Conservation (phyloP, 805 yeast species). For the Nakazawaea anatomiae region DNA sequence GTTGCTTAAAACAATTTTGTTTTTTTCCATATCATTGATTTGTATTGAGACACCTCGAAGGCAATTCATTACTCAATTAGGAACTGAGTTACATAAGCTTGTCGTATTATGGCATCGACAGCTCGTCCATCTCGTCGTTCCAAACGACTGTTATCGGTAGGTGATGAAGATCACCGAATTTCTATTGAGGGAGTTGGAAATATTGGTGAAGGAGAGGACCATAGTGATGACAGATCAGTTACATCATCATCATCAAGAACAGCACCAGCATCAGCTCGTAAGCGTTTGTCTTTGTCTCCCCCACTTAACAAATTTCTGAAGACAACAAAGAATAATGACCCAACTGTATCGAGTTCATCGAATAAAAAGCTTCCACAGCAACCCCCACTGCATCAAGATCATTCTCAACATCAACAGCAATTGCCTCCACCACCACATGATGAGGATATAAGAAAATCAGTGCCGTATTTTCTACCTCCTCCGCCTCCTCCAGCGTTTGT, state of each 20-base stretch:
- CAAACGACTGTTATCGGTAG: neutral
- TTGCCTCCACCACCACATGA: neutral
- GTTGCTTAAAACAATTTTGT: no score
- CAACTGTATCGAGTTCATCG: neutral
- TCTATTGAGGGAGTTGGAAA: neutral
- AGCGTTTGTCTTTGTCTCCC: neutral
- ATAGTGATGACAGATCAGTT: neutral
- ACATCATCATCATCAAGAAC: neutral
- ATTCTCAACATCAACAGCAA: neutral
- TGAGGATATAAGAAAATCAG: constrained; percentile 3
- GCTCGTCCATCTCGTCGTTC: neutral
- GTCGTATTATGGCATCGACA: neutral
- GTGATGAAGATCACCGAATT: no score
- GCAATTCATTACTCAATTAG: neutral
- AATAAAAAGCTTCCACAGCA: neutral
- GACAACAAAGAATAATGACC: neutral
- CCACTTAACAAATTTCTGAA: neutral
- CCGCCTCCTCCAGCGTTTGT: constrained; percentile 5
- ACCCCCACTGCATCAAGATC: neutral
- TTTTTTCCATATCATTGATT: neutral
- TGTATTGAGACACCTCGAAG: neutral
- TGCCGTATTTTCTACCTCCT: constrained; percentile 6
- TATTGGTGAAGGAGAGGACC: no score
- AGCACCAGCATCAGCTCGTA: neutral
- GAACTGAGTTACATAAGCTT: neutral